Conservation (phyloP, 495 filamentous ascomycete genomes). For the Amniculicola lignicola region DNA sequence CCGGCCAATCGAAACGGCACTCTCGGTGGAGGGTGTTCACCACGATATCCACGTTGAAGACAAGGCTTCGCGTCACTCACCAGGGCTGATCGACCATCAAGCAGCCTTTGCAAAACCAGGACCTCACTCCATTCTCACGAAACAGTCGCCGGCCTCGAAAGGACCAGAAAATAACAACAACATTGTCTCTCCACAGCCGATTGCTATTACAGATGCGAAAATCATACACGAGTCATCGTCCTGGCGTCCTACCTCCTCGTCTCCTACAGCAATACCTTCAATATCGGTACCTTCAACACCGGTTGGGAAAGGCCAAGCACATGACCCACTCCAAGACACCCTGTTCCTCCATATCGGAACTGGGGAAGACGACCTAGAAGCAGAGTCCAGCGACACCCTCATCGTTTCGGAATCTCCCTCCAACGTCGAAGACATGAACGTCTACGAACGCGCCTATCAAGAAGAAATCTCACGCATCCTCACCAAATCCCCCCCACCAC, state of each 20-base stretch:
- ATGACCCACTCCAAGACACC: slow-evolving; percentile 60
- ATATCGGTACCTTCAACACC: slow-evolving; percentile 16
- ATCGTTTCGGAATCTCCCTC: slow-evolving; percentile 78
- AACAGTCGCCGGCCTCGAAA: neutral
- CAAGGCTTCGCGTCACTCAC: slow-evolving; percentile 30
- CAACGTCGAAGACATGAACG: slow-evolving; percentile 73
- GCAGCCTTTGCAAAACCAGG: slow-evolving; percentile 4
- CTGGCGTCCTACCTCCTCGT: slow-evolving; percentile 8
- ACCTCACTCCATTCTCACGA: neutral
- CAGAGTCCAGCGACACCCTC: slow-evolving; percentile 23
- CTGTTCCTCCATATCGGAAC: slow-evolving; percentile 73
- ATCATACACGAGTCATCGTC: slow-evolving; percentile 18
- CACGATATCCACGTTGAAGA: slow-evolving; percentile 36
- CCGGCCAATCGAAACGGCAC: slow-evolving; percentile 46
- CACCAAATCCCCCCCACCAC: too few relatives aligned
- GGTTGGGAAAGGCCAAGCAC: slow-evolving; percentile 60
- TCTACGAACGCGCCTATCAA: slow-evolving; percentile 85
- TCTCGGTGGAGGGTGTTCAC: slow-evolving; percentile 53
- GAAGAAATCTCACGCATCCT: slow-evolving; percentile 74
- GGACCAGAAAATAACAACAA: neutral
- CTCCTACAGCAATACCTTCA: slow-evolving; percentile 33
- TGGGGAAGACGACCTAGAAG: slow-evolving; percentile 46
- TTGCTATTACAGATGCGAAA: slow-evolving; percentile 4
- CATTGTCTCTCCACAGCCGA: neutral
- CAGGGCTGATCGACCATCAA: slow-evolving; percentile 32